Evolutionary conservation across 2,329 filamentous ascomycete genomes (phyloP).

Genomic region (Ilyonectria robusta): DNA sequence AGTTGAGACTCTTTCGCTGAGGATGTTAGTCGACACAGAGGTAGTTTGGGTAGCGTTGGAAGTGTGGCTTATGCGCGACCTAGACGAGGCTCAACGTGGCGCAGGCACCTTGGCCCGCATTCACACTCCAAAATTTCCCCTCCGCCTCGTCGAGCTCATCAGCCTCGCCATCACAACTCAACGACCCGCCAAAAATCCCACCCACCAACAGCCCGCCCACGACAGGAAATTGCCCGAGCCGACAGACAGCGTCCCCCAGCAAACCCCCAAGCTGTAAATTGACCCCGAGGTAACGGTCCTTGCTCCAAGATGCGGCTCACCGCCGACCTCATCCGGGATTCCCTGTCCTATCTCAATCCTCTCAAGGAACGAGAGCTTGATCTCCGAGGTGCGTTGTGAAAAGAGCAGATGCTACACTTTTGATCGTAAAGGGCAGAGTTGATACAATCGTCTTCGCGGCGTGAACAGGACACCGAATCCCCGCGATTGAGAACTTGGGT

Average conservation of each 20-base stretch:
- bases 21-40: background rate
- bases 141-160: conserved; percentile 49
- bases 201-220: conserved; percentile 25
- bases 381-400: conserved; percentile 96
- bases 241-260: conserved; percentile 5
- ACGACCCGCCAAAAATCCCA: conserved; percentile 31
- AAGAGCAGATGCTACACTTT: conserved; percentile 97
- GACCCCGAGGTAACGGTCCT: conserved; percentile 44
- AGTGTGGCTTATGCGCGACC: conserved; percentile 16
- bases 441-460: conserved; percentile 73
- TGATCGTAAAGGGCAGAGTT: conserved; percentile 76
- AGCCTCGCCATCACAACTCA: conserved; percentile 47
- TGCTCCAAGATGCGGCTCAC: conserved; percentile 86
- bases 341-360: conserved; percentile 98
- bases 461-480: conserved; percentile 94
- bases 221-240: conserved; percentile 16
- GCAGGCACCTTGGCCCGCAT: conserved; percentile 29
- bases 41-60: background rate
- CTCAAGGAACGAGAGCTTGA: conserved; percentile 99
- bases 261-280: conserved; percentile 6
- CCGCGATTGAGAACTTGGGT: conserved; percentile 96
- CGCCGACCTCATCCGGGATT: conserved; percentile 92
- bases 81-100: conserved; percentile 34
- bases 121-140: conserved; percentile 50
- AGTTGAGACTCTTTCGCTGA: background rate